Base-by-base conservation (phyloP, 2,329 filamentous ascomycete species). In the Penicillium sp. region DNA sequence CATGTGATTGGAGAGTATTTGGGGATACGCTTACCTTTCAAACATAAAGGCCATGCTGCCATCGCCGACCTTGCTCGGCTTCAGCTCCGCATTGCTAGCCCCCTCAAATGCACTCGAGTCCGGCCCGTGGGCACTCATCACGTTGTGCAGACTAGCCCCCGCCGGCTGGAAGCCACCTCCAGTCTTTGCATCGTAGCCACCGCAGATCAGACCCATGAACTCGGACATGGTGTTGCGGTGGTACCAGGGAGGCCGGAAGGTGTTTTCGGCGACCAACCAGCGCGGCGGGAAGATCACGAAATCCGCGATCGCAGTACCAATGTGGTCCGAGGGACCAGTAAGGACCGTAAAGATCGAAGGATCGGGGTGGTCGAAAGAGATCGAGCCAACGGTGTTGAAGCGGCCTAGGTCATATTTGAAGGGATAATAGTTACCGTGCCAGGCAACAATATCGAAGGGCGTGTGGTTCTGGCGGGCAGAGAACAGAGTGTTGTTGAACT, bases 351-450 rank as follows among this genome's bases (percentile, higher is more conserved):
- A 90, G 62, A 90, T 88, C 47, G 77, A 82, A 0, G 86, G 86
- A 58, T 90, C 86, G 1, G 84, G 84, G 58, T 90, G 86, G 62
- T 90, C 86, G 57, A 79, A 87, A 6, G 80, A 84, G 50, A 87
- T 80, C 39, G 75, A 80, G 14, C 85, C 86, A 30, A 90, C 81
- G 29, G 79, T 80, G 67, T 83, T 85, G 73, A 88, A 90, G 20
- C 84, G 79, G 17, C 82, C 83, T 1, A 90, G 75, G 55, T 89
- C 86, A 68, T 90, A 90, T 67, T 90, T 90, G 75, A 81, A 87
- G 0, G 86, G 86, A 45, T 84, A 84, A 66, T 88, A 89, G 48
- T 80, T 85, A 30, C 86, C 86, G 58, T 90, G 85, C 85, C 85
- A 90, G 3, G 81, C 84, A 3, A 88, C 85, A 0, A 90, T 79